A percentile compares a stretch with the other conserved stretches of the same genome.
These are phyloP conservation scores for Trichoderma brevicompactum DNA, from an alignment of 2,329 filamentous ascomycete species.

Conservation along the genomic window DNA sequence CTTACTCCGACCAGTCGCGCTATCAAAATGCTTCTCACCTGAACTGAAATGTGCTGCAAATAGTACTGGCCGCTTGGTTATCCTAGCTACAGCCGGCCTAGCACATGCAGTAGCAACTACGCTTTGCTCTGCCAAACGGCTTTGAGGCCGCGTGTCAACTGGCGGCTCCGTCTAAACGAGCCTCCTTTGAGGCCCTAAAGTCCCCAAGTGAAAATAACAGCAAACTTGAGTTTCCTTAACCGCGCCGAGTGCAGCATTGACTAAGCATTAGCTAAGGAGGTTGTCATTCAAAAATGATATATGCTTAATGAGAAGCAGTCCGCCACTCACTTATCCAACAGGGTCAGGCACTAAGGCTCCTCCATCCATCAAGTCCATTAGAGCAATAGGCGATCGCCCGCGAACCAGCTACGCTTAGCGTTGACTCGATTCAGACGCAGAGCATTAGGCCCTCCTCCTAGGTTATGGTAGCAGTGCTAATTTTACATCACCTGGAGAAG, in stretches of 20 bases:
- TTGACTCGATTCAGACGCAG: background rate
- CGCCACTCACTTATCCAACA: background rate
- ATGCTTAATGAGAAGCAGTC: background rate
- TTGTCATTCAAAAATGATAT: background rate
- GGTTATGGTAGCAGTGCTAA: background rate
- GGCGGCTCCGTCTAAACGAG: background rate
- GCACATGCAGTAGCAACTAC: slow-evolving; percentile 8
- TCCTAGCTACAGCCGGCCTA: slow-evolving; percentile 10
- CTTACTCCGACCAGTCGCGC: background rate
- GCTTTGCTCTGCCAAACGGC: background rate
- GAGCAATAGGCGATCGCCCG: background rate
- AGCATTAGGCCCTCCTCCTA: background rate
- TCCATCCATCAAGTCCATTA: background rate
- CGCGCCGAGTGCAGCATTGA: background rate
- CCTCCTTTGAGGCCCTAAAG: too few species aligned
- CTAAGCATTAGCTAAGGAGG: background rate
- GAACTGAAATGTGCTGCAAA: background rate
- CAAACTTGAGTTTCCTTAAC: background rate
- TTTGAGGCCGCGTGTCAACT: slow-evolving; percentile 1
- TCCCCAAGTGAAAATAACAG: background rate
- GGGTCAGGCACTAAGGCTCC: background rate
- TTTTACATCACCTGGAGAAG: background rate
- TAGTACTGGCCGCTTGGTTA: background rate
- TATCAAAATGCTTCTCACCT: background rate
- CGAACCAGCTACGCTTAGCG: background rate